Percentiles rank a stretch among this genome's conserved stretches.
These are phyloP conservation scores for Cadophora sp. DNA, from an alignment of 2,329 filamentous ascomycete species.

Conservation along the genomic window DNA sequence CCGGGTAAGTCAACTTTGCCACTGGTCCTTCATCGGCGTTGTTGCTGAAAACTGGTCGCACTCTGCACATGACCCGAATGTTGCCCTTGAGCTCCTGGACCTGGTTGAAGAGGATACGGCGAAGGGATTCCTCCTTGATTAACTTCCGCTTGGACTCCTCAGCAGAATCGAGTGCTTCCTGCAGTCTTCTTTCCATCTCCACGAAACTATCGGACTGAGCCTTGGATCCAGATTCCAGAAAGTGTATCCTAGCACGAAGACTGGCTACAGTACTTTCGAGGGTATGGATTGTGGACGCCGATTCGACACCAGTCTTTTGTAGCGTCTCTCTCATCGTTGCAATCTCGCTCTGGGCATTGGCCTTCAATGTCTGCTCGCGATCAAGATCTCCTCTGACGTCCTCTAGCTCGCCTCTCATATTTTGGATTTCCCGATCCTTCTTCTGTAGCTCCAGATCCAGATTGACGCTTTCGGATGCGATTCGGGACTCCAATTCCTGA, in stretches of 20 bases:
- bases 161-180: conserved; percentile 75
- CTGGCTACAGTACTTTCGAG: conserved; percentile 79
- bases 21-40: conserved; percentile 63
- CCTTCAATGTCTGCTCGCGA: conserved; percentile 62
- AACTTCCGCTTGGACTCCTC: conserved; percentile 80
- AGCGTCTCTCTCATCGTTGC: conserved; percentile 51
- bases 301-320: conserved; percentile 60
- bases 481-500: conserved; percentile 64
- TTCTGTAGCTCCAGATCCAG: conserved; percentile 40
- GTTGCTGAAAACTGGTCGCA: conserved; percentile 72
- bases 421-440: conserved; percentile 62
- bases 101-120: conserved; percentile 94
- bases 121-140: conserved; percentile 87
- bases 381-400: conserved; percentile 58
- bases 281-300: conserved; percentile 65
- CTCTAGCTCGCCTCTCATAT: conserved; percentile 55
- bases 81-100: conserved; percentile 98
- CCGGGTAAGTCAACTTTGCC: conserved; percentile 81
- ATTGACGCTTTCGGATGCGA: conserved; percentile 53
- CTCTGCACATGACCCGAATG: conserved; percentile 96
- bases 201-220: conserved; percentile 88
- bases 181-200: conserved; percentile 79
- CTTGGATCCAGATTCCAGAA: conserved; percentile 88
- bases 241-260: conserved; percentile 82
- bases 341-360: conserved; percentile 53